Evolutionary conservation across 1,139 yeast species (phyloP), one percentile per base, ranked within the genome.

Genomic region (Suhomyces atakaporum): DNA sequence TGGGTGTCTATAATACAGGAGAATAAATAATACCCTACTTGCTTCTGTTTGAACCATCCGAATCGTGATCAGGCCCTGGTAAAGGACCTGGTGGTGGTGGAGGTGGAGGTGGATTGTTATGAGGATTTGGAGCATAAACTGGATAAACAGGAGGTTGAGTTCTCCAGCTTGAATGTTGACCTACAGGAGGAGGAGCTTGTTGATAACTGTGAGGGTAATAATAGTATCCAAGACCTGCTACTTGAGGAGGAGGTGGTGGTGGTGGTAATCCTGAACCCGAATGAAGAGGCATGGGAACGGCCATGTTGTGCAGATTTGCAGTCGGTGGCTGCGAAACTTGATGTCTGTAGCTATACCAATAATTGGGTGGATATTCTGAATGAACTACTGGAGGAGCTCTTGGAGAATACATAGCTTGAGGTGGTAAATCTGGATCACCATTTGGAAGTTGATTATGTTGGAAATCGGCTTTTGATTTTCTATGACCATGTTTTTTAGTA

Each of bases 401-500:
- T 4, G 26, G 20, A 14, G 29, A 30, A 16, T 35, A 36, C n/a
- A n/a, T n/a, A n/a, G n/a, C n/a, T n/a, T n/a, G n/a, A n/a, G n/a
- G n/a, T n/a, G n/a, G n/a, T 19, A 16, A 22, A 7, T 24, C 27
- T 4, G 16, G 25, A 8, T 32, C 42, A 6, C 25, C 25, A 24
- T 31, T 19, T 5, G 43, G 38, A 26, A 35, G 31, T 29, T 41
- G 43, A 35, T 33, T 38, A 22, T 44, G 51, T 77, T 67, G 40
- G 56, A 84, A 84, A 54, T 84, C 92, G 21, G 81, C 79, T 27
- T 87, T 86, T 22, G 75, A 66, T 42, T 87, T 75, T 46, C 85
- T 75, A 35, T 71, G 73, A 6, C 94, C 94, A 54, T 84, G 94
- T 32, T 74, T 76, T 47, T 84, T 86, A 53, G 84, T 75, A 4